Conservation (phyloP, 2,329 filamentous ascomycete species). For the Drechslera avenae region DNA sequence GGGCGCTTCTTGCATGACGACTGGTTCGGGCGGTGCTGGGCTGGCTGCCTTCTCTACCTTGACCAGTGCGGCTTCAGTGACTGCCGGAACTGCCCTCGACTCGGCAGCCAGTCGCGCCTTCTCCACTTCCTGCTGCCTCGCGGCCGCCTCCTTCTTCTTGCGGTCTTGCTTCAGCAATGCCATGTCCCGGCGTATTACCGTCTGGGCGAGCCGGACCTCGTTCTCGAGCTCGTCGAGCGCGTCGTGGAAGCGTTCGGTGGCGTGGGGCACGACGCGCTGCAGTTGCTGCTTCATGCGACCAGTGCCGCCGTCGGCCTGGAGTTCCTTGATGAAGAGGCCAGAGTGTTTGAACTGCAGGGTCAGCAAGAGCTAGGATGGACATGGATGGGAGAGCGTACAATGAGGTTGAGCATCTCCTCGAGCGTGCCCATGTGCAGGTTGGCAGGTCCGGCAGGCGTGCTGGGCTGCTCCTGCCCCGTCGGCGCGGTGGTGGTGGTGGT, state of each 20-base stretch:
- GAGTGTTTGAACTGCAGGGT: conserved; percentile 50
- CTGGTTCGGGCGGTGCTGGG: conserved; percentile 17
- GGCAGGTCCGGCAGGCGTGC: conserved; percentile 15
- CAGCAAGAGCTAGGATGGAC: conserved; percentile 2
- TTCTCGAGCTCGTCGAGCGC: conserved; percentile 59
- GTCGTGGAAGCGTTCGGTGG: conserved; percentile 54
- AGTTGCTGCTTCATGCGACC: conserved; percentile 39
- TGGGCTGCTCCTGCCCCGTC: conserved; percentile 13
- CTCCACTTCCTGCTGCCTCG: conserved; percentile 39
- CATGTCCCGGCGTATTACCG: conserved; percentile 45
- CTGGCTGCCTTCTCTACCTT: conserved; percentile 22
- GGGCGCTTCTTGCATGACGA: conserved; percentile 7
- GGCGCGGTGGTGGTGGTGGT: conserved; percentile 16
- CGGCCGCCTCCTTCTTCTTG: conserved; percentile 44
- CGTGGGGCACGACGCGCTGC: conserved; percentile 50
- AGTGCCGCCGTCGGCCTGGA: conserved; percentile 37
- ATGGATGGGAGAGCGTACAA: conserved; percentile 44
- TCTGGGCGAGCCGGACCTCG: conserved; percentile 48
- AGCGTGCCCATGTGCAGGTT: conserved; percentile 50
- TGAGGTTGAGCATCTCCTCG: conserved; percentile 54
- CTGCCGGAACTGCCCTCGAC: conserved; percentile 20
- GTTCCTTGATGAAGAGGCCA: conserved; percentile 53
- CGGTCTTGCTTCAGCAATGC: conserved; percentile 44
- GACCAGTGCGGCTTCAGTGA: conserved; percentile 14
- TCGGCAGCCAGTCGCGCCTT: conserved; percentile 39